phyloP scores from a whole-genome alignment of 441 rosid genomes.

The Pelargonium australe region DNA sequence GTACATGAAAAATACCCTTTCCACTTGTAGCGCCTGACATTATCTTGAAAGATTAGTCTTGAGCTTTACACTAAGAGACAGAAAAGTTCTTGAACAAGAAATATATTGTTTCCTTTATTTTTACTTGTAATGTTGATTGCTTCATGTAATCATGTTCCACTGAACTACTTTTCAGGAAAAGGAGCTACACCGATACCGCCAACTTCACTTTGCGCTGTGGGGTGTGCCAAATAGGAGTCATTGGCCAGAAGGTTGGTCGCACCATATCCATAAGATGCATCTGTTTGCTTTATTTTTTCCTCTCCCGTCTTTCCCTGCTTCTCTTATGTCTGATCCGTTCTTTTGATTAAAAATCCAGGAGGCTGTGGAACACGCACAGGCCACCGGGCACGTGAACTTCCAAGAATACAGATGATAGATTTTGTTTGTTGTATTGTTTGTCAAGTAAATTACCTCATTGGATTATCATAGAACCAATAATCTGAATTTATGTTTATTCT shows the following conservation, averaged over 20 bases:
- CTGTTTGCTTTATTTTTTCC: background rate
- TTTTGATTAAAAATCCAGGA: slow-evolving; percentile 36
- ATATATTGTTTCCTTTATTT: background rate
- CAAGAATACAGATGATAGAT: slow-evolving; percentile 63
- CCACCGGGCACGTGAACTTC: slow-evolving; percentile 86
- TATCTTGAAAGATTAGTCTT: too few relatives aligned
- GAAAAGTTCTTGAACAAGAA: too few relatives aligned
- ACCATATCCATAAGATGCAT: background rate
- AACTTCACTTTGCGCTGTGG: slow-evolving; percentile 87
- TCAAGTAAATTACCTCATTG: background rate
- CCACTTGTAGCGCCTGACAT: too few relatives aligned
- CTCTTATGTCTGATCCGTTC: background rate
- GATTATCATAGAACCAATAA: slow-evolving; percentile 13
- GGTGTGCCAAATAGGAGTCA: slow-evolving; percentile 77
- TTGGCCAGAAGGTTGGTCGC: slow-evolving; percentile 70
- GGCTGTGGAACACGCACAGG: slow-evolving; percentile 88
- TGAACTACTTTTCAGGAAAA: slow-evolving; percentile 40
- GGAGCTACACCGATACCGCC: slow-evolving; percentile 72
- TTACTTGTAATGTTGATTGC: background rate
- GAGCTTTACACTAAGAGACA: too few relatives aligned
- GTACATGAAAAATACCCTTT: too few relatives aligned
- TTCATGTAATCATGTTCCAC: background rate
- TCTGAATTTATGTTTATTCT: background rate
- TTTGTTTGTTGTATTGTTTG: background rate
- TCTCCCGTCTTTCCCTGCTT: background rate